A percentile compares a stretch with the other conserved stretches of the same genome.
Conservation (phyloP, 1,284 basidiomycete genomes). For the Cutaneotrichosporon cyanovorans region DNA sequence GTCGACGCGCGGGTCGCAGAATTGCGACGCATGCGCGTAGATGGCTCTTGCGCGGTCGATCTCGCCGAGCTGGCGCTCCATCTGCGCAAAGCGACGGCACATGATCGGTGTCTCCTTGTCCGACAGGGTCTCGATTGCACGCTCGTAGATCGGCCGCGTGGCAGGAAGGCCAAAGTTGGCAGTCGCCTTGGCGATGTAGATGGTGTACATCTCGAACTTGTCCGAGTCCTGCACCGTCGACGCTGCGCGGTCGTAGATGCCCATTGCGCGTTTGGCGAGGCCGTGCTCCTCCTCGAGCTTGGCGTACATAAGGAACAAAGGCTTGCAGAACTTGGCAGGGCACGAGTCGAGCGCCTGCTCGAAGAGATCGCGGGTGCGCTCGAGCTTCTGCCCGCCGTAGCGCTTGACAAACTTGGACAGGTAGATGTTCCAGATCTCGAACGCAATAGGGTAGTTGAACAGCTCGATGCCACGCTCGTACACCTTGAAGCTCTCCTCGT, state of each 20-base stretch:
- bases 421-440: constrained; percentile 99
- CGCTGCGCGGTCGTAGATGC: constrained; percentile 88
- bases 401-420: constrained; percentile 94
- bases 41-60: constrained; percentile 95
- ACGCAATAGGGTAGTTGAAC: constrained; percentile 96
- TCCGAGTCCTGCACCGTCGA: constrained; percentile 77
- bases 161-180: constrained; percentile 93
- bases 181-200: constrained; percentile 96
- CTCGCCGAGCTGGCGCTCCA: constrained; percentile 97
- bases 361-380: constrained; percentile 90
- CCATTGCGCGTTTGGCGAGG: constrained; percentile 91
- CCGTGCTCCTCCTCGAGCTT: constrained; percentile 92
- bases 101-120: constrained; percentile 94
- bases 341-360: constrained; percentile 97
- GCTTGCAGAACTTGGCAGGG: constrained; percentile 88
- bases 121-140: constrained; percentile 86
- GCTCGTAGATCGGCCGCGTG: constrained; percentile 93
- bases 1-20: constrained; percentile 89
- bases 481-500: constrained; percentile 97
- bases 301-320: constrained; percentile 91
- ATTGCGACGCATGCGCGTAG: constrained; percentile 94
- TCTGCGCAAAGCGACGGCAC: constrained; percentile 88
- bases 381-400: constrained; percentile 89
- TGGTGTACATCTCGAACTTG: constrained; percentile 94
- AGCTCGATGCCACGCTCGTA: constrained; percentile 96